A percentile compares a stretch with the other conserved stretches of the same genome.
Conservation (phyloP, 495 filamentous ascomycete genomes). For the Arthonia radiata region DNA sequence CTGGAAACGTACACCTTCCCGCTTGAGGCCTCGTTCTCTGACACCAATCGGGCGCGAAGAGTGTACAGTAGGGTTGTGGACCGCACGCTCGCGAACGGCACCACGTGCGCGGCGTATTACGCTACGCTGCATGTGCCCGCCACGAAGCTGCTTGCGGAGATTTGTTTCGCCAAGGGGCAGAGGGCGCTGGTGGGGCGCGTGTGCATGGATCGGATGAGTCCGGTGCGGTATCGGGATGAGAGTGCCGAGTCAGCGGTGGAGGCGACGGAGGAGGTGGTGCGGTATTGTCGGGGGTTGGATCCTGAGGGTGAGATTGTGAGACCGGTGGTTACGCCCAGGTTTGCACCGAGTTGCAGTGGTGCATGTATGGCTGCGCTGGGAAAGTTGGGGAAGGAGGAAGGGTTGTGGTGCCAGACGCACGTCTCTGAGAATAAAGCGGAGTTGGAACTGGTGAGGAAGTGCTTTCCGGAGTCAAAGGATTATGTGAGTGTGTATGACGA, state of each 20-base stretch:
- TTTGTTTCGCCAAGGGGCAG: slow-evolving; percentile 54
- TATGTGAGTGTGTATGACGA: slow-evolving; percentile 68
- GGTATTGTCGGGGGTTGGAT: slow-evolving; percentile 42
- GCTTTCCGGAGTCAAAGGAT: slow-evolving; percentile 37
- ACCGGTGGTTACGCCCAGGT: slow-evolving; percentile 76
- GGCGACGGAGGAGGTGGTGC: slow-evolving; percentile 34
- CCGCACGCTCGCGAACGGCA: slow-evolving; percentile 67
- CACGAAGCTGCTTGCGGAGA: slow-evolving; percentile 68
- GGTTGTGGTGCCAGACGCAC: slow-evolving; percentile 65
- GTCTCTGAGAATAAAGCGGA: slow-evolving; percentile 67
- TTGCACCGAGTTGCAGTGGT: slow-evolving; percentile 51
- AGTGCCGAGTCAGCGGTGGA: slow-evolving; percentile 27
- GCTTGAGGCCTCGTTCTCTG: slow-evolving; percentile 45
- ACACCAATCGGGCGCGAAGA: slow-evolving; percentile 22
- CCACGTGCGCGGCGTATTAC: slow-evolving; percentile 78
- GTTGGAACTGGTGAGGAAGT: slow-evolving; percentile 33
- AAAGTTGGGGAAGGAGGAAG: slow-evolving; percentile 28
- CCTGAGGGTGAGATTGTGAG: slow-evolving; percentile 30
- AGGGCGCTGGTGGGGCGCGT: slow-evolving; percentile 74
- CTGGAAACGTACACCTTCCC: slow-evolving; percentile 90
- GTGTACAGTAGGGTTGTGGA: slow-evolving; percentile 54
- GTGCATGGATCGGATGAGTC: slow-evolving; percentile 64
- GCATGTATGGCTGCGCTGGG: slow-evolving; percentile 37
- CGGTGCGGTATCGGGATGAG: slow-evolving; percentile 50
- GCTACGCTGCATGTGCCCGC: slow-evolving; percentile 59